Evolutionary conservation across 352 stramenopile genomes (phyloP).

Genomic region (Globisporangium uncinulatum): DNA sequence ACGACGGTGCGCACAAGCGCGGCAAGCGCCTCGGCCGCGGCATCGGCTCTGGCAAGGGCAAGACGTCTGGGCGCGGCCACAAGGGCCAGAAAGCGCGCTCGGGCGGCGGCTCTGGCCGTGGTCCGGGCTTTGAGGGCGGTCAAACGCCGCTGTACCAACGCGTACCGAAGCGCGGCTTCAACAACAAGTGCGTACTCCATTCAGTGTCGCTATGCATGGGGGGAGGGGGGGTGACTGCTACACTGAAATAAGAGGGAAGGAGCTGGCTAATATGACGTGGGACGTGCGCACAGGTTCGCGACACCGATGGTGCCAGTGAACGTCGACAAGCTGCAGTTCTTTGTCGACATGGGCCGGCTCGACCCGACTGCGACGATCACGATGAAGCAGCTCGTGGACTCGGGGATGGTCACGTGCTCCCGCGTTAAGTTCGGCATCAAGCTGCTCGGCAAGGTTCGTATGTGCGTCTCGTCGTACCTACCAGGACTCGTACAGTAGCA

Average conservation of each 20-base stretch:
- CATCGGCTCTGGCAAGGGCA: constrained; percentile 91
- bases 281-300: constrained; percentile 34
- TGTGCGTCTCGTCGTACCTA: neutral
- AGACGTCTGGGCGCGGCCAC: constrained; percentile 95
- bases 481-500: constrained; percentile 10
- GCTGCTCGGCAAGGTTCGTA: constrained; percentile 79
- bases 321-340: constrained; percentile 93
- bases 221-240: neutral
- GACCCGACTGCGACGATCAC: constrained; percentile 89
- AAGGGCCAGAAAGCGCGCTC: constrained; percentile 96
- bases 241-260: neutral
- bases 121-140: constrained; percentile 95
- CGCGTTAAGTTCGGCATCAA: constrained; percentile 96
- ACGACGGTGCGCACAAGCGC: constrained; percentile 85
- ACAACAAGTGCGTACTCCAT: constrained; percentile 63
- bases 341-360: constrained; percentile 95
- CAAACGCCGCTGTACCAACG: constrained; percentile 97
- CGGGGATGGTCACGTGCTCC: constrained; percentile 83
- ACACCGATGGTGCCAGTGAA: constrained; percentile 92
- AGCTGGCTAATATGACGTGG: neutral
- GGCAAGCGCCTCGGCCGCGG: constrained; percentile 89
- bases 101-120: constrained; percentile 74
- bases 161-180: constrained; percentile 98
- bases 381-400: constrained; percentile 90
- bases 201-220: constrained; percentile 19